Base-by-base conservation (phyloP, 192 early-diverging fungal species). In the Gaertneriomyces sp. region DNA sequence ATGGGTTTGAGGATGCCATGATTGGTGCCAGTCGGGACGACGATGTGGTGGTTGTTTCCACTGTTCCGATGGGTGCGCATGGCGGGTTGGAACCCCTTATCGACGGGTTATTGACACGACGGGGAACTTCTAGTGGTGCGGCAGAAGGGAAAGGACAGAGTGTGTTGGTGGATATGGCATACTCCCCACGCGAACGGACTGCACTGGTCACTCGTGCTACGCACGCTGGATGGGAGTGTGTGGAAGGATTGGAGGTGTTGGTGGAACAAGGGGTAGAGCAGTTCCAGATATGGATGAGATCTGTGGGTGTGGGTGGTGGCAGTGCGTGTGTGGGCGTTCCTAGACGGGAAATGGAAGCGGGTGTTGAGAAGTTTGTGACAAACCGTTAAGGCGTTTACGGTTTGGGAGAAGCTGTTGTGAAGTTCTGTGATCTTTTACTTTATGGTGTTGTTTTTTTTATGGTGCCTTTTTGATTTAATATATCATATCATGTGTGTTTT, bases 261-360 rank as follows among this genome's bases (percentile, higher is more conserved):
- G 81, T 94, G 44, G 91, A 91, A 70, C 96, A 99, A 74, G 96
- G 94, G 25, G 76, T 91, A 46, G 89, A 89, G 64, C 96, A 99
- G 78, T 91, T 96, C 69, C 78, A 83, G 62, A 80, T 78, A 45
- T 99, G 95, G 95, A 92, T 92, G 6, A 85, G 89, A 39, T 71
- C 76, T 46, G 53, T 64, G 60, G 43, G 83, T 89, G 12, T 89
- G 88, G 7, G 61, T 56, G 20, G 53, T 69, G 20, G 74, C 49
- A 12, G 88, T 91, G 50, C 61, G 76, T 47, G 64, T 74, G 39
- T 38, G 20, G 39, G 61, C 39, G 45, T 38, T 41, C 44, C 25
- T 59, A 60, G n/a, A 58, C 39, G 42, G 6, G 42, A 12, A 14
- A 45, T 40, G 38, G 55, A 57, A 33, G 55, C 14, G n/a, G 55